Evolutionary conservation across 306 rosid species (phyloP).

Genomic region (Cucurbita argyrosperma): DNA sequence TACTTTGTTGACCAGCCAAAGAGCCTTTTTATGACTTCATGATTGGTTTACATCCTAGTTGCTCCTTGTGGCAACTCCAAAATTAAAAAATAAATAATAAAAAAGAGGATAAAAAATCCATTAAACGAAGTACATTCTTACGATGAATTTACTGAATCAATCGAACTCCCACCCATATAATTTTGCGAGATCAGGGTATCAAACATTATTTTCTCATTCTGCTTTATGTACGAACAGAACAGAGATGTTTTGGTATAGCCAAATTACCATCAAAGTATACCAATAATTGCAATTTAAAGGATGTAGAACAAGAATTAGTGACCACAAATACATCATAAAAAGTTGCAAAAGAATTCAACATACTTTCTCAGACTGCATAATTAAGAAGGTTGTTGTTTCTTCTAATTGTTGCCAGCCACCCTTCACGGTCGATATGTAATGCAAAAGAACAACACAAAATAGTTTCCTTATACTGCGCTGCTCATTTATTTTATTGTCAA

Average conservation of each 20-base stretch:
- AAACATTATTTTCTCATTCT: neutral
- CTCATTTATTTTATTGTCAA: constrained; percentile 39
- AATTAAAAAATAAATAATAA: too few relatives aligned
- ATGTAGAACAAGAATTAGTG: neutral
- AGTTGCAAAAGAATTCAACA: constrained; percentile 15
- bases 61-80: neutral
- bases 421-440: constrained; percentile 59
- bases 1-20: too few relatives aligned
- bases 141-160: neutral
- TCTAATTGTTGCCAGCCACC: constrained; percentile 99
- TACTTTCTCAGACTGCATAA: constrained; percentile 56
- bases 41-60: neutral
- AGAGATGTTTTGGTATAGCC: neutral
- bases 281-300: neutral
- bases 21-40: too few relatives aligned
- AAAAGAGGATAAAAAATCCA: neutral
- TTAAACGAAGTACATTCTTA: neutral
- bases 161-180: neutral
- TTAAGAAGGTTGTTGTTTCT: constrained; percentile 66
- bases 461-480: constrained; percentile 45
- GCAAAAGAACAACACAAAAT: constrained; percentile 69
- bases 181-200: neutral
- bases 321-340: constrained; percentile 1
- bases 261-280: neutral
- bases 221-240: neutral